These are phyloP conservation scores for Glutinoglossum americanum DNA, from an alignment of 495 filamentous ascomycete genomes.

Conservation along the genomic window DNA sequence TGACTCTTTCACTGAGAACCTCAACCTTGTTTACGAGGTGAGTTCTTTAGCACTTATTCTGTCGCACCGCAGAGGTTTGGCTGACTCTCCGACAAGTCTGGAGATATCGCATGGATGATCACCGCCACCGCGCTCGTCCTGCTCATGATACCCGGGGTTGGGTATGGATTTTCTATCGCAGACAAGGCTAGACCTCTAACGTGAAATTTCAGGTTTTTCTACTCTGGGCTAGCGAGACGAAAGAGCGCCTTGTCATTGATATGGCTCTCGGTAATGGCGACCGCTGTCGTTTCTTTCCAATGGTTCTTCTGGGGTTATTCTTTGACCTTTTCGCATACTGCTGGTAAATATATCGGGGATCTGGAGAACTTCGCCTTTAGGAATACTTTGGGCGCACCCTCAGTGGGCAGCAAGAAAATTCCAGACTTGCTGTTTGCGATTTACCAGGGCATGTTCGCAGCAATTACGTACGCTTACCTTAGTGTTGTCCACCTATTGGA, in stretches of 20 bases:
- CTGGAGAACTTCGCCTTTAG: conserved; percentile 71
- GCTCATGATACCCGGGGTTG: conserved; percentile 96
- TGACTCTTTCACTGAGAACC: conserved; percentile 47
- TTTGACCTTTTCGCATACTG: conserved; percentile 72
- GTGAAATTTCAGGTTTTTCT: conserved; percentile 58
- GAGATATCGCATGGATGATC: conserved; percentile 86
- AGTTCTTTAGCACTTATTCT: conserved; percentile 9
- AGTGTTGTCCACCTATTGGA: not conserved
- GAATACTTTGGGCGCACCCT: conserved; percentile 60
- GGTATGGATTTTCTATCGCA: conserved; percentile 21
- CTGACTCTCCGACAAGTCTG: conserved; percentile 29
- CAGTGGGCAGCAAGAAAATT: conserved; percentile 55
- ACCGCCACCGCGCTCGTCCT: conserved; percentile 73
- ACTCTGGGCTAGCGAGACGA: conserved; percentile 87
- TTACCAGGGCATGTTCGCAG: conserved; percentile 96
- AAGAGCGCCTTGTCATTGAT: conserved; percentile 90
- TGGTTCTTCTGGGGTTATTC: conserved; percentile 99
- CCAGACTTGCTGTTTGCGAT: conserved; percentile 84
- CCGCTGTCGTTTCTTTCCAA: conserved; percentile 76
- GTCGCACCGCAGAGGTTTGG: conserved; percentile 5
- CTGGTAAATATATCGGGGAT: conserved; percentile 65
- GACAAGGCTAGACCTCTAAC: not conserved
- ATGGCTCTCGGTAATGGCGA: conserved; percentile 94
- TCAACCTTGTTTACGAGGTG: conserved; percentile 73
- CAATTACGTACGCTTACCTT: conserved; percentile 49